A percentile compares a stretch with the other conserved stretches of the same genome.
These are phyloP conservation scores for Endotrypanum monterogeii DNA, from an alignment of 208 protist genomes.

Conservation along the genomic window DNA sequence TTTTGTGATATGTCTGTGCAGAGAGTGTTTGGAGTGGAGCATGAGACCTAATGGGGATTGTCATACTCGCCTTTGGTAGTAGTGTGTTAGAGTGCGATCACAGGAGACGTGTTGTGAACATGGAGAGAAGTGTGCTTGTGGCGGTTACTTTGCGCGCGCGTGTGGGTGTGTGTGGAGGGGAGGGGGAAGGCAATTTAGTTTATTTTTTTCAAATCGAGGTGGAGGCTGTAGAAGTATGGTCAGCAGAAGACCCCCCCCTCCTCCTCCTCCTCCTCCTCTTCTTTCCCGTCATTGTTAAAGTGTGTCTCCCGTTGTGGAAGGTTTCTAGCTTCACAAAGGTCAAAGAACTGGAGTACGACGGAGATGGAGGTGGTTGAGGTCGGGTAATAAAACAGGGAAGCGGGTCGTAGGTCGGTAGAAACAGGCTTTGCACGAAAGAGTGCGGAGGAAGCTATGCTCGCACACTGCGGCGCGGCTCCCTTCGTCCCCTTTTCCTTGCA, in stretches of 20 bases:
- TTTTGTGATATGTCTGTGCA: background rate
- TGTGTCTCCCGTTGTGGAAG: too few species aligned
- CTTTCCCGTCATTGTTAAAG: too few species aligned
- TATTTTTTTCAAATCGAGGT: too few species aligned
- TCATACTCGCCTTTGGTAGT: background rate
- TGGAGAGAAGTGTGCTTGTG: background rate
- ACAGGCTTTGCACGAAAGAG: background rate
- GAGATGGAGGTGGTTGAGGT: background rate
- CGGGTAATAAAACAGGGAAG: background rate
- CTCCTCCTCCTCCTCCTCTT: background rate
- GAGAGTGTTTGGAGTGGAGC: too few species aligned
- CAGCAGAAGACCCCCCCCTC: background rate
- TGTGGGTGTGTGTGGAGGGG: background rate
- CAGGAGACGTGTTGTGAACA: background rate
- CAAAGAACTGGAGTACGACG: slow-evolving; percentile 41
- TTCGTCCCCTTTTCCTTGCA: background rate
- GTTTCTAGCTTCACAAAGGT: slow-evolving; percentile 22
- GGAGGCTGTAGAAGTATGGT: background rate
- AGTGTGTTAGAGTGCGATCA: background rate
- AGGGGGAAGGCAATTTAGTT: too few species aligned
- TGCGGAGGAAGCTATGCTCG: background rate
- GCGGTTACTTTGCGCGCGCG: background rate
- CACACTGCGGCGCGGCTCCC: background rate
- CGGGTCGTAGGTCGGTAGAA: background rate
- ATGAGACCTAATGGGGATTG: background rate